A percentile compares a stretch with the other conserved stretches of the same genome.
Evolutionary conservation across 306 rosid genomes (phyloP).

Genomic region (Castanospermum australe): DNA sequence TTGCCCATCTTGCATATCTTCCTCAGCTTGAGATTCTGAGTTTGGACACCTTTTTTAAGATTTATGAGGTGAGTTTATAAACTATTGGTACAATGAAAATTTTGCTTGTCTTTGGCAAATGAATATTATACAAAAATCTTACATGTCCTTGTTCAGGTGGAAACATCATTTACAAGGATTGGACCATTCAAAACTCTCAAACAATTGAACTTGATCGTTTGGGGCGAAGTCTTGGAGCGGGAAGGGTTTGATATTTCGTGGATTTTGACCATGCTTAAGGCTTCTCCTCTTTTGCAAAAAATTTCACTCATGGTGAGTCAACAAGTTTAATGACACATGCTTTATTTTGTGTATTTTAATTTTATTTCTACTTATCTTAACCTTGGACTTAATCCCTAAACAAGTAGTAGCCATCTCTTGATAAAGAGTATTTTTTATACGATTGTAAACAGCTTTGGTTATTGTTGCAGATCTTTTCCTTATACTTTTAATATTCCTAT

Average conservation of each 20-base stretch:
- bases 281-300: neutral
- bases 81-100: neutral
- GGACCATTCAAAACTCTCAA: neutral
- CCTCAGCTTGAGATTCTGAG: neutral
- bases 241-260: neutral
- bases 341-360: no score
- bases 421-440: no score
- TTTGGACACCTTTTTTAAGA: no score
- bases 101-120: neutral
- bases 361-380: no score
- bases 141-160: neutral
- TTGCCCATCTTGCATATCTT: neutral
- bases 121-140: no score
- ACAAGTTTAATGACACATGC: no score
- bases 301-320: neutral
- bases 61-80: no score
- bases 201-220: neutral
- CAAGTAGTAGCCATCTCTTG: no score
- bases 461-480: no score
- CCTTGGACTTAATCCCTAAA: no score
- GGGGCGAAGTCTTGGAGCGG: neutral
- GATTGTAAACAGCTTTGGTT: no score
- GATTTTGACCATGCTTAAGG: neutral
- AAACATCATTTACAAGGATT: neutral
- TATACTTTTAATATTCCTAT: no score